Conservation (phyloP, 2,329 filamentous ascomycete genomes). For the Hymenoscyphus linearis region DNA sequence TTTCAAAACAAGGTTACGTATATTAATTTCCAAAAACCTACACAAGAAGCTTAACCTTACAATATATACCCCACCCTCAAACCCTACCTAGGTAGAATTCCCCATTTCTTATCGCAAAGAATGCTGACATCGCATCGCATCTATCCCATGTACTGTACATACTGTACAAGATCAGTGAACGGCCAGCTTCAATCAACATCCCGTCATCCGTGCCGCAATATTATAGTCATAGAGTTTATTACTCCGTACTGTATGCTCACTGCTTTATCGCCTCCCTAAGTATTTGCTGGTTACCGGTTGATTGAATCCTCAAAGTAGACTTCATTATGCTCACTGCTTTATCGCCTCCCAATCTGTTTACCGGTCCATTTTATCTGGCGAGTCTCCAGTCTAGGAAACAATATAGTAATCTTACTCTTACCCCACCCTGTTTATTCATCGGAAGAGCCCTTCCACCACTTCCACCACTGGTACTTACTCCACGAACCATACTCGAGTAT, state of each 20-base stretch:
- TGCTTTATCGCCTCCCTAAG: background rate
- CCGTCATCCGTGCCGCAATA: background rate
- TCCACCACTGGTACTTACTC: background rate
- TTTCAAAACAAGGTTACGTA: too few relatives aligned
- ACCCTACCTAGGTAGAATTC: too few relatives aligned
- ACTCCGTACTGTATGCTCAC: background rate
- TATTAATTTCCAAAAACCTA: too few relatives aligned
- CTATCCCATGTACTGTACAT: too few relatives aligned
- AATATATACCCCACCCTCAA: too few relatives aligned
- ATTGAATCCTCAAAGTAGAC: background rate
- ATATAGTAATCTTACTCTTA: too few relatives aligned
- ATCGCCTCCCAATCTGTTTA: too few relatives aligned
- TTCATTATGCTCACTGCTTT: background rate
- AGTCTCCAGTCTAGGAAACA: background rate
- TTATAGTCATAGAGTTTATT: background rate
- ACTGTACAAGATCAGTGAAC: background rate
- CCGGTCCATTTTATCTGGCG: too few relatives aligned
- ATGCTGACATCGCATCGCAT: background rate
- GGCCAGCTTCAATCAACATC: background rate
- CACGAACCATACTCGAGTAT: background rate
- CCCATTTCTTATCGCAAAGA: background rate
- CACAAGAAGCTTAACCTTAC: too few relatives aligned
- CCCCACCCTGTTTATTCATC: background rate
- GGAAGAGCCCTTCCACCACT: background rate
- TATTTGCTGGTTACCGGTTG: too few relatives aligned